phyloP scores from a whole-genome alignment of 306 rosid species.

The Quercus aquifolioides region DNA sequence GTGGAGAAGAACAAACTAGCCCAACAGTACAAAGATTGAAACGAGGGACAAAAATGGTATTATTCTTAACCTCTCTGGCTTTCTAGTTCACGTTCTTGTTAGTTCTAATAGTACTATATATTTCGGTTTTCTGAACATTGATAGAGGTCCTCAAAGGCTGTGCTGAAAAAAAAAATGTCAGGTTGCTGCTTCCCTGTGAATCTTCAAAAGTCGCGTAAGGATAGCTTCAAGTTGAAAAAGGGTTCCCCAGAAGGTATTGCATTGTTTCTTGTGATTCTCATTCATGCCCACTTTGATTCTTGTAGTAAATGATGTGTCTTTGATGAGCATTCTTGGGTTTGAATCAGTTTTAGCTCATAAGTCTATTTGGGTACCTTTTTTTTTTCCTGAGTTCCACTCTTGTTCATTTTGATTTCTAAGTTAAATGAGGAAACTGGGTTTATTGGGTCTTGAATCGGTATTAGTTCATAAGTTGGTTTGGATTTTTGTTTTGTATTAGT shows the following conservation, averaged over 20 bases:
- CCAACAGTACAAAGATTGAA: not conserved
- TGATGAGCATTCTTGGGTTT: not conserved
- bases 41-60: not conserved
- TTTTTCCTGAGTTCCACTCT: not conserved
- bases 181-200: constrained; percentile 47
- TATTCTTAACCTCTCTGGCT: not conserved
- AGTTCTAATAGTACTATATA: not conserved
- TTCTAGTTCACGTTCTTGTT: not conserved
- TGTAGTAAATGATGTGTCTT: not conserved
- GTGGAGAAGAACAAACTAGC: not conserved
- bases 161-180: constrained; percentile 9
- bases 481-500: not conserved
- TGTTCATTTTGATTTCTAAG: not conserved
- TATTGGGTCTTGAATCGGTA: not conserved
- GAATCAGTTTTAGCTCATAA: not conserved
- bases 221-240: constrained; percentile 15
- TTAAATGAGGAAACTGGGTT: not conserved
- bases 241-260: constrained; percentile 27
- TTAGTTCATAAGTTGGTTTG: not conserved
- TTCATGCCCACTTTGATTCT: not conserved
- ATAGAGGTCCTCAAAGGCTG: not conserved
- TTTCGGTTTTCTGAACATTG: not conserved
- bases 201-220: constrained; percentile 7
- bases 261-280: constrained; percentile 3
- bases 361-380: not conserved